phyloP scores from a whole-genome alignment of 305 asterid species.

The Euphrasia arctica region DNA sequence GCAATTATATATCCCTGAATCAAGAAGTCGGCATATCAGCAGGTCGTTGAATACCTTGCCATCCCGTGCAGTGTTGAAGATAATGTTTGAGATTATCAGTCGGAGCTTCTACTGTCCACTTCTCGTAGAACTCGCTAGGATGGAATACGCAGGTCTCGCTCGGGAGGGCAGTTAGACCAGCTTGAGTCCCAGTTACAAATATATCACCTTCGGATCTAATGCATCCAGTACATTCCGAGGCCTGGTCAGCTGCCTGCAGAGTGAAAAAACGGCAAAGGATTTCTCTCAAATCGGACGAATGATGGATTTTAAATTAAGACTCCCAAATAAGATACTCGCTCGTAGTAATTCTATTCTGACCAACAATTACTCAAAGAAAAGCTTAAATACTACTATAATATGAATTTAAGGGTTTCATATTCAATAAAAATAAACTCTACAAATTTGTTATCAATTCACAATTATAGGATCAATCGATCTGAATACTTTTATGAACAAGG shows the following conservation, averaged over 20 bases:
- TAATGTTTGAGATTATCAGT: conserved; percentile 55
- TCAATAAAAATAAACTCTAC: not conserved
- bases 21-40: conserved; percentile 39
- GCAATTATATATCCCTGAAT: not conserved
- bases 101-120: conserved; percentile 73
- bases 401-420: not conserved
- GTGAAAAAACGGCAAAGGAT: conserved; percentile 5
- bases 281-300: not conserved
- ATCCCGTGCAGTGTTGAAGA: conserved; percentile 66
- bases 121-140: conserved; percentile 53
- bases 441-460: not conserved
- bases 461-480: not conserved
- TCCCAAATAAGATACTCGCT: not conserved
- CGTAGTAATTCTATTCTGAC: not conserved
- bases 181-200: conserved; percentile 51
- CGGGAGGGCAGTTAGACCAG: conserved; percentile 44
- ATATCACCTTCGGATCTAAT: conserved; percentile 76
- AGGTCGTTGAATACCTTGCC: conserved; percentile 58
- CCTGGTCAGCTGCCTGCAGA: conserved; percentile 63
- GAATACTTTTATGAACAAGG: too few species aligned
- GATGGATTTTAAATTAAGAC: too few species aligned
- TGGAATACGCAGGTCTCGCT: conserved; percentile 39
- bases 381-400: not conserved
- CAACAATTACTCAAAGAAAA: not conserved
- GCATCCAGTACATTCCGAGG: conserved; percentile 50